Conservation (phyloP, 2,329 filamentous ascomycete species). For the Aureobasidium subglaciale region DNA sequence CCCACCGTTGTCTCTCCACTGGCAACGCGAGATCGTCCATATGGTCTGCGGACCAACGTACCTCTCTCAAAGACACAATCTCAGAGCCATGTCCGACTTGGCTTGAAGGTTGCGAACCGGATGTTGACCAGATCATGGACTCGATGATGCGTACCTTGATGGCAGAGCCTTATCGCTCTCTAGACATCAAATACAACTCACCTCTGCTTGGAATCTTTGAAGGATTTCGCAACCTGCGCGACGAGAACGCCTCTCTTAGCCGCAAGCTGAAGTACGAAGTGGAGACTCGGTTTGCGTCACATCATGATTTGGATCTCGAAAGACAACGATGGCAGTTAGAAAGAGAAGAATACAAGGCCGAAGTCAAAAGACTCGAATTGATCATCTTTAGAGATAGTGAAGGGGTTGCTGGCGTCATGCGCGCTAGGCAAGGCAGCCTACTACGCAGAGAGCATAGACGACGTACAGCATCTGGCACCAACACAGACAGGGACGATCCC, state of each 20-base stretch:
- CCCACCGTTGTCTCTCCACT: slow-evolving; percentile 23
- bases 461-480: slow-evolving; percentile 13
- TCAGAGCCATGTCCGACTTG: not conserved
- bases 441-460: slow-evolving; percentile 22
- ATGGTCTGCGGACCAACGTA: not conserved
- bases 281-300: slow-evolving; percentile 18
- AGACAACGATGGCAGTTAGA: slow-evolving; percentile 29
- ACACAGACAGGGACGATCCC: slow-evolving; percentile 16
- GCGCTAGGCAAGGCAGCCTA: slow-evolving; percentile 35
- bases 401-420: slow-evolving; percentile 36
- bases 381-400: slow-evolving; percentile 37
- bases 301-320: slow-evolving; percentile 23
- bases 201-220: slow-evolving; percentile 38
- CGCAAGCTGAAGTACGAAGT: slow-evolving; percentile 25
- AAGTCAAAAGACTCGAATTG: slow-evolving; percentile 39
- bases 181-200: slow-evolving; percentile 30
- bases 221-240: slow-evolving; percentile 31
- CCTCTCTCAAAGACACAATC: not conserved
- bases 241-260: slow-evolving; percentile 29
- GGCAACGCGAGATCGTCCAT: slow-evolving; percentile 17
- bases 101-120: slow-evolving; percentile 1
- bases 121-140: slow-evolving; percentile 23
- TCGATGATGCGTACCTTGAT: slow-evolving; percentile 27
- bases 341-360: slow-evolving; percentile 32
- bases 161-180: slow-evolving; percentile 22